Evolutionary conservation across 495 filamentous ascomycete species (phyloP).

Genomic region (Barbatosphaeria neglecta): DNA sequence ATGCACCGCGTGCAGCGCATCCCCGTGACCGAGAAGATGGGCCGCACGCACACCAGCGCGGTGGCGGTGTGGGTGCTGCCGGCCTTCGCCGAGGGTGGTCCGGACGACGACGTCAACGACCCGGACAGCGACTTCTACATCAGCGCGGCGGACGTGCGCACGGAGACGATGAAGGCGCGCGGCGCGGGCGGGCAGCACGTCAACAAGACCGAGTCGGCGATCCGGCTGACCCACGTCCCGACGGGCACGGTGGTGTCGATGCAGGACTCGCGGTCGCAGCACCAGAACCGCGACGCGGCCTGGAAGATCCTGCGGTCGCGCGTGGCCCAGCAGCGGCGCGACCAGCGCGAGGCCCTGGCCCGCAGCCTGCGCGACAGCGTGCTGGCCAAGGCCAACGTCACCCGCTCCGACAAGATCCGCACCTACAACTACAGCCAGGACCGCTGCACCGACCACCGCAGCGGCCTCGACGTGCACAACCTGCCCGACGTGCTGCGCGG

Average conservation of each 20-base stretch:
- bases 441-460: slow-evolving; percentile 87
- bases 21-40: slow-evolving; percentile 78
- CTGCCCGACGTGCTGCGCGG: slow-evolving; percentile 69
- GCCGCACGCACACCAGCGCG: slow-evolving; percentile 85
- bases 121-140: slow-evolving; percentile 86
- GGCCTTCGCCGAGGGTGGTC: slow-evolving; percentile 53
- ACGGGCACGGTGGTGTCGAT: slow-evolving; percentile 77
- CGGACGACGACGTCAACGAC: slow-evolving; percentile 57
- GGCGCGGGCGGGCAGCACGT: slow-evolving; percentile 96
- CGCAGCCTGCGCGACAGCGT: slow-evolving; percentile 58
- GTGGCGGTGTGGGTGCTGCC: slow-evolving; percentile 86
- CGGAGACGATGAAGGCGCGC: slow-evolving; percentile 82
- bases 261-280: slow-evolving; percentile 87
- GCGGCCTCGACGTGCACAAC: slow-evolving; percentile 70
- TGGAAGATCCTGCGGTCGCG: slow-evolving; percentile 77
- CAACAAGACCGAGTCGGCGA: slow-evolving; percentile 93
- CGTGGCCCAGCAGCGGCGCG: slow-evolving; percentile 67
- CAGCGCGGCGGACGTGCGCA: slow-evolving; percentile 70
- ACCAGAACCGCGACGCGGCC: slow-evolving; percentile 72
- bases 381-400: slow-evolving; percentile 69
- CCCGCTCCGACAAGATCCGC: slow-evolving; percentile 82
- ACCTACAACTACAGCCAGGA: slow-evolving; percentile 95
- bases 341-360: slow-evolving; percentile 76
- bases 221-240: slow-evolving; percentile 85
- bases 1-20: slow-evolving; percentile 93